Evolutionary conservation across 2,329 filamentous ascomycete genomes (phyloP).

Genomic region (Diaporthe citrichinensis): DNA sequence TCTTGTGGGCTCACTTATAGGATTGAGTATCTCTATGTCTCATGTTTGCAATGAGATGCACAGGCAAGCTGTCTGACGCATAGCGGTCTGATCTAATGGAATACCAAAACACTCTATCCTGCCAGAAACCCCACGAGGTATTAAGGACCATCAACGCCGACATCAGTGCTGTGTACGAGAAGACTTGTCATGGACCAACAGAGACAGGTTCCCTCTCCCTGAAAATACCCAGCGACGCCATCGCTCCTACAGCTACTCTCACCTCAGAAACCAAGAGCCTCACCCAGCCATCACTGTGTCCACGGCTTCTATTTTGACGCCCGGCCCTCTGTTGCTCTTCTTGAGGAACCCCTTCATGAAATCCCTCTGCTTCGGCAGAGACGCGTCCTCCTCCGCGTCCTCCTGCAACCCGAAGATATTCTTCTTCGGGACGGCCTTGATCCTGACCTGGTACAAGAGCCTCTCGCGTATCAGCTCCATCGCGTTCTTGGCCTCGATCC

Average conservation of each 20-base stretch:
- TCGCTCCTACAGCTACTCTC: not conserved
- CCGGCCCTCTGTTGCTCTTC: constrained; percentile 45
- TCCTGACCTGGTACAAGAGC: constrained; percentile 78
- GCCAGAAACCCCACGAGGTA: not conserved
- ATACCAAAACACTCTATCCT: not conserved
- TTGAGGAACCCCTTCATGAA: constrained; percentile 65
- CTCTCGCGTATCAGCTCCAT: constrained; percentile 83
- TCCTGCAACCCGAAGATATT: constrained; percentile 62
- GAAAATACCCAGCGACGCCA: not conserved
- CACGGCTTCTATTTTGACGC: not conserved
- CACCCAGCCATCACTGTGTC: constrained; percentile 32
- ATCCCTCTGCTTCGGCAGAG: constrained; percentile 59
- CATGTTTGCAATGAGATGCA: not conserved
- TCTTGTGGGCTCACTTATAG: not conserved
- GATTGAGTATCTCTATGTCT: not conserved
- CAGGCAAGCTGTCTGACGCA: not conserved
- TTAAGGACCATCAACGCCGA: not conserved
- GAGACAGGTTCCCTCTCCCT: not conserved
- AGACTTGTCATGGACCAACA: not conserved
- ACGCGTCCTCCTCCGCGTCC: constrained; percentile 55
- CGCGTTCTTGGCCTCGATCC: constrained; percentile 82
- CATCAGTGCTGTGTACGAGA: not conserved
- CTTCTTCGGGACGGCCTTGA: constrained; percentile 68
- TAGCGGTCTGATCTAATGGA: not conserved
- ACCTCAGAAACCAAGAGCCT: not conserved